Conservation (phyloP, 768 basidiomycete genomes). For the Amanita pseudoporphyria region DNA sequence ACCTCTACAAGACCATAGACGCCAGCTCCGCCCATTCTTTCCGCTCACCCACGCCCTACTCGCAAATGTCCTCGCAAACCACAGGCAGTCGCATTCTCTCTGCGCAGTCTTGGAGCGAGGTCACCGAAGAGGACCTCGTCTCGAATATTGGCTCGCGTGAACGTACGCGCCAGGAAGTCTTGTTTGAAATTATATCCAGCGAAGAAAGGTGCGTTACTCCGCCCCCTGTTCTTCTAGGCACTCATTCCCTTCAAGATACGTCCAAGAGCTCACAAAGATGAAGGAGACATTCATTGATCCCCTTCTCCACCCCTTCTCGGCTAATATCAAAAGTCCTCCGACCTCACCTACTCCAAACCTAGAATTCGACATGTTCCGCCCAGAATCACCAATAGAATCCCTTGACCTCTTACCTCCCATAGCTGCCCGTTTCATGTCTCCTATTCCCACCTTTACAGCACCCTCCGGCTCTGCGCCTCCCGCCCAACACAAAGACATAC, state of each 20-base stretch:
- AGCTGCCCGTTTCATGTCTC: slow-evolving; percentile 86
- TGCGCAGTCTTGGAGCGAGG: slow-evolving; percentile 85
- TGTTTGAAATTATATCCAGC: slow-evolving; percentile 94
- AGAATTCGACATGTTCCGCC: slow-evolving; percentile 64
- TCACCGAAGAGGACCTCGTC: slow-evolving; percentile 89
- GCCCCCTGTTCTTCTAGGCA: slow-evolving; percentile 8
- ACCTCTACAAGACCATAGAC: slow-evolving; percentile 40
- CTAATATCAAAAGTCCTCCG: slow-evolving; percentile 35
- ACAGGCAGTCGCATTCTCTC: slow-evolving; percentile 67
- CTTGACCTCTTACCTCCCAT: slow-evolving; percentile 75
- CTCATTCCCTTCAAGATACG: slow-evolving; percentile 53
- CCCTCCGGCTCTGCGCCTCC: slow-evolving; percentile 18
- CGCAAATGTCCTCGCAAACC: slow-evolving; percentile 56
- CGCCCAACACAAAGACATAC: slow-evolving; percentile 42
- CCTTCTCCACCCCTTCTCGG: slow-evolving; percentile 75
- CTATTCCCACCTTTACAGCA: slow-evolving; percentile 34
- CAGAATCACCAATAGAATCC: slow-evolving; percentile 64
- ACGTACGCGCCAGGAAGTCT: slow-evolving; percentile 89
- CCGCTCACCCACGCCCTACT: slow-evolving; percentile 76
- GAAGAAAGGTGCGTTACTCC: slow-evolving; percentile 69
- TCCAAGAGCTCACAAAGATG: slow-evolving; percentile 82
- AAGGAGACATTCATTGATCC: slow-evolving; percentile 91
- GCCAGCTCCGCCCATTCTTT: slow-evolving; percentile 53
- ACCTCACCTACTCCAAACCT: slow-evolving; percentile 45
- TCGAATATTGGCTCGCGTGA: slow-evolving; percentile 90